Conservation (phyloP, 148 eudicot species). For the Cornus florida region DNA sequence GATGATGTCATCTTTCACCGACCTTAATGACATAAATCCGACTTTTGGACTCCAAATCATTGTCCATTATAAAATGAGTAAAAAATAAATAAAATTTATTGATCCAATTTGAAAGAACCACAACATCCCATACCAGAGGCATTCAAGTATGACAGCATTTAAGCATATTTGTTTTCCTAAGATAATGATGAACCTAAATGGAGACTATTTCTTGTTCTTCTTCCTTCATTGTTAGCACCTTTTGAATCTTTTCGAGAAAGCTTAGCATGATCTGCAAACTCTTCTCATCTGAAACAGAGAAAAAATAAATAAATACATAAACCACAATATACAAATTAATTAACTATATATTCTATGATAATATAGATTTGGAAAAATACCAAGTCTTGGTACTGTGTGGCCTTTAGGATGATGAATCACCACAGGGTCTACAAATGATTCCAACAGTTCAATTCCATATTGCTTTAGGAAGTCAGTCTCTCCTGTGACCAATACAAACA, state of each 20-base stretch:
- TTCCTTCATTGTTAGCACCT: slow-evolving; percentile 32
- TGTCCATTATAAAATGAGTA: no score
- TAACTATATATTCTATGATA: background rate
- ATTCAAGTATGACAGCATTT: background rate
- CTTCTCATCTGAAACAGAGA: slow-evolving; percentile 54
- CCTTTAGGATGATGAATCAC: slow-evolving; percentile 91
- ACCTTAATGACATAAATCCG: no score
- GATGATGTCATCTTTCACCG: no score
- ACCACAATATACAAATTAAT: no score
- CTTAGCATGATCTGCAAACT: slow-evolving; percentile 48
- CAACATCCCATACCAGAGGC: background rate
- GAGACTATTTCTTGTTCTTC: slow-evolving; percentile 5
- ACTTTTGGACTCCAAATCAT: no score
- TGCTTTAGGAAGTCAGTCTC: slow-evolving; percentile 77
- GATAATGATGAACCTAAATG: background rate
- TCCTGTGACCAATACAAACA: slow-evolving; percentile 40
- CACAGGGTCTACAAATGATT: slow-evolving; percentile 59
- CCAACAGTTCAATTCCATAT: slow-evolving; percentile 69
- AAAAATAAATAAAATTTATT: no score
- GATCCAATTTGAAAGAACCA: background rate
- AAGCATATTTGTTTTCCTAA: background rate
- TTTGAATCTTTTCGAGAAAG: slow-evolving; percentile 66
- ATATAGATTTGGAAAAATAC: slow-evolving; percentile 28
- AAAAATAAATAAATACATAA: background rate
- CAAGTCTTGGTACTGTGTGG: slow-evolving; percentile 88